A percentile compares a stretch with the other conserved stretches of the same genome.
Evolutionary conservation across 1,139 yeast species (phyloP).

Genomic region (Yamadazyma membranifaciens): DNA sequence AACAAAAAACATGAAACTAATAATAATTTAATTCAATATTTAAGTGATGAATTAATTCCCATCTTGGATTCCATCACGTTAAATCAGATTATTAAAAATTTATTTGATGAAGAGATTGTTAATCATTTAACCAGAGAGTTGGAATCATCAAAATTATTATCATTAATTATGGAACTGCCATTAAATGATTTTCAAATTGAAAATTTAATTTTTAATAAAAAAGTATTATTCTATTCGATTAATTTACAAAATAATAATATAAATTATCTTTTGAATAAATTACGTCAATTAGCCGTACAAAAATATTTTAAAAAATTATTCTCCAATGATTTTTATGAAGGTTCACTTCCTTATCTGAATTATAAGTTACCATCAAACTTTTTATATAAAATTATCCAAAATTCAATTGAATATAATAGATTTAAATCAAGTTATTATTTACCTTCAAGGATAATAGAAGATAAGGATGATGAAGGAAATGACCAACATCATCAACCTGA

Average conservation of each 20-base stretch:
- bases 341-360: slow-evolving; percentile 15
- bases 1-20: slow-evolving; percentile 9
- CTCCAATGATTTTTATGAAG: slow-evolving; percentile 13
- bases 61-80: slow-evolving; percentile 24
- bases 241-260: slow-evolving; percentile 7
- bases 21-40: slow-evolving; percentile 18
- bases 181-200: slow-evolving; percentile 13
- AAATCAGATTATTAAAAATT: slow-evolving; percentile 2
- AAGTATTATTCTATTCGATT: slow-evolving; percentile 10
- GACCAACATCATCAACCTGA: background rate
- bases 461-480: slow-evolving; percentile 3
- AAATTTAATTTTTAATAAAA: slow-evolving; percentile 11
- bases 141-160: slow-evolving; percentile 27
- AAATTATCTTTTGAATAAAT: slow-evolving; percentile 11
- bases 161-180: slow-evolving; percentile 21
- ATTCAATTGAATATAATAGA: slow-evolving; percentile 29
- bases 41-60: slow-evolving; percentile 29
- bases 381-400: slow-evolving; percentile 27
- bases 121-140: slow-evolving; percentile 22
- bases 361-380: slow-evolving; percentile 22
- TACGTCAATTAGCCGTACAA: slow-evolving; percentile 12
- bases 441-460: slow-evolving; percentile 25
- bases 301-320: slow-evolving; percentile 11
- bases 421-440: slow-evolving; percentile 32
- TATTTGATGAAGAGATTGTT: slow-evolving; percentile 12